phyloP scores from a whole-genome alignment of 2,329 filamentous ascomycete genomes.

The Colletotrichum neosansevieriae region DNA sequence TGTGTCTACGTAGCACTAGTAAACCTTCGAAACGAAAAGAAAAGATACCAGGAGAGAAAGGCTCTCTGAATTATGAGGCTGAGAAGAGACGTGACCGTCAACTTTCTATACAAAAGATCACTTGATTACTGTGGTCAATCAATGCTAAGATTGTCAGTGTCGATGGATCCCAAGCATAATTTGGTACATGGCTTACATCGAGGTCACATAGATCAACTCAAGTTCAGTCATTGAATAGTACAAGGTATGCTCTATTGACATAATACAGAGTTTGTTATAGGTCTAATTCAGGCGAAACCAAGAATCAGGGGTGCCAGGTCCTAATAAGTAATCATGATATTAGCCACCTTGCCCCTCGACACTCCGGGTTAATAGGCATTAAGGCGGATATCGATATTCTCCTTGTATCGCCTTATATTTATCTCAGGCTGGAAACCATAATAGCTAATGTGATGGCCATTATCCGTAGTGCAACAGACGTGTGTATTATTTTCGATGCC shows the following conservation, averaged over 20 bases:
- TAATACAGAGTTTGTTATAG: slow-evolving; percentile 64
- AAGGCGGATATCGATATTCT: slow-evolving; percentile 63
- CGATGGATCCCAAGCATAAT: slow-evolving; percentile 35
- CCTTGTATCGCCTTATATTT: slow-evolving; percentile 60
- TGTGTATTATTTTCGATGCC: slow-evolving; percentile 57
- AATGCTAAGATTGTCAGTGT: background rate
- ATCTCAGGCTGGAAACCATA: slow-evolving; percentile 63
- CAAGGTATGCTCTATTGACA: slow-evolving; percentile 60
- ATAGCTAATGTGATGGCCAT: slow-evolving; percentile 65
- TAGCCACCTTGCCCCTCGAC: slow-evolving; percentile 48
- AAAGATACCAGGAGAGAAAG: slow-evolving; percentile 65
- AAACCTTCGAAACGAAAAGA: slow-evolving; percentile 69
- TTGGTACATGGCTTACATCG: slow-evolving; percentile 51
- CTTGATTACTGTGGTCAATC: background rate
- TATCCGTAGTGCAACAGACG: slow-evolving; percentile 64
- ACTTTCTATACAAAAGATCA: background rate
- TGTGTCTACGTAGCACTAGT: slow-evolving; percentile 62
- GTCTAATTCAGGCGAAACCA: slow-evolving; percentile 58
- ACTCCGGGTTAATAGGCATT: slow-evolving; percentile 62
- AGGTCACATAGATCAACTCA: slow-evolving; percentile 60
- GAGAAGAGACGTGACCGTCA: background rate
- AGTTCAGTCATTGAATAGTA: slow-evolving; percentile 53
- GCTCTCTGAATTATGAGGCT: slow-evolving; percentile 51
- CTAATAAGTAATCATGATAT: slow-evolving; percentile 61
- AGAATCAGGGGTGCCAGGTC: slow-evolving; percentile 68